Base-by-base conservation (phyloP, 805 yeast genomes). In the Starmerella riodocensis region DNA sequence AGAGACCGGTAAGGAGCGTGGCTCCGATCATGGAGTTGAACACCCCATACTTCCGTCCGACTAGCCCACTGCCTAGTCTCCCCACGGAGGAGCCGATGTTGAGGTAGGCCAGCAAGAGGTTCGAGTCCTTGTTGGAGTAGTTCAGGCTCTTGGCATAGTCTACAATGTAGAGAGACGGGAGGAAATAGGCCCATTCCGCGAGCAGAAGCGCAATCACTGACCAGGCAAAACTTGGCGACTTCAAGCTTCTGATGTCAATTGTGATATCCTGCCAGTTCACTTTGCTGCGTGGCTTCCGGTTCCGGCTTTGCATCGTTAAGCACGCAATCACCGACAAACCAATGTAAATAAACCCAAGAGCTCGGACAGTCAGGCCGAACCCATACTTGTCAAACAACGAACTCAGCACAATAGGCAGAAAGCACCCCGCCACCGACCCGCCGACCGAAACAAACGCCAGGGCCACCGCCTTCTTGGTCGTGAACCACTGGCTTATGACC, bases 381-480 rank as follows among this genome's bases (percentile, higher is more conserved):
- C 82, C 82, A n/a, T 70, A 53, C 11, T 54, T 52, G 1, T 60
- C 52, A 47, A 69, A 70, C 35, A 72, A 51, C 8, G 60, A 52
- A 39, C 67, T 58, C 41, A 77, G 54, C 52, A 71, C 57, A 25
- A 76, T 53, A 1, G 84, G 82, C 52, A 72, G 68, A 4, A 74
- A 50, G 4, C 74, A 61, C 4, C 83, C 84, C 1, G 81, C 83
- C 4, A 73, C 53, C 3, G 78, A 69, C 1, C 81, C 81, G 4
- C 82, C 83, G n/a, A 72, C 58, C 41, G 76, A 70, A 4, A 76
- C 76, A 3, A 74, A 46, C 0, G 81, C 80, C 21, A 73, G 59
- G 5, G 76, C 79, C 38, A 65, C 53, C 0, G 77, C 80, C 47
- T 80, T 62, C 41, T 66, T 70, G 16, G 58, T 58, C 40, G 60